Base-by-base conservation (phyloP, 768 basidiomycete species). In the Chalciporus pseudorubinellus region DNA sequence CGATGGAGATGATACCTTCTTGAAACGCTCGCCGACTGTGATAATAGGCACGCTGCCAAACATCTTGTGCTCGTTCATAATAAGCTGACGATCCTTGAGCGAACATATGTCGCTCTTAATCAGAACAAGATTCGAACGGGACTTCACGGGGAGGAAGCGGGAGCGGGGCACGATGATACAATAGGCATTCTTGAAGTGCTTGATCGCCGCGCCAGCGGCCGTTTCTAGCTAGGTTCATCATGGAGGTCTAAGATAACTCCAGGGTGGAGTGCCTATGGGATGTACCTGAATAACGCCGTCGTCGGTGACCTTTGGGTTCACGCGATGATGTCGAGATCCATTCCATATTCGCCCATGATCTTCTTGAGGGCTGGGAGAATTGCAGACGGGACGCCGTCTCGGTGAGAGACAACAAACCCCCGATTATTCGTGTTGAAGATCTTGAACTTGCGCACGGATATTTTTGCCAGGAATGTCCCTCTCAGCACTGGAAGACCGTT, bases 1-100 rank as follows among this genome's bases (percentile, higher is more conserved):
- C 34, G n/a, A 47, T 12, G 26, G 22, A 53, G 34, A 10, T 4
- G 7, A 11, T 49, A 90, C 89, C 82, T 92, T 95, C 80, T 95
- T 97, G 83, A 98, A 97, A 68, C 90, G 89, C 70, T 94, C 92
- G 40, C 94, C 93, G 44, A 97, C 82, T 76, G 97, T 97, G 79
- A 98, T 90, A 44, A 95, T 92, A n/a, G 94, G 95, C 22, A 91
- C 86, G 18, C 82, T 88, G 63, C 80, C 82, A 64, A 94, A 93
- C 84, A 92, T 87, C 59, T 91, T 74, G 34, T 80, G 76, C 55
- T 82, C 82, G 66, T 88, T 92, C 77, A 97, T 88, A 57, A 91
- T 79, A 52, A 95, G 80, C 60, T 87, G 87, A 18, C 94, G 94
- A 66, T 97, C 90, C 69, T 85, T 75, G 45, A 97, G 78, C 48